Conservation (phyloP, 2,329 filamentous ascomycete species). For the Tolypocladium capitatum region DNA sequence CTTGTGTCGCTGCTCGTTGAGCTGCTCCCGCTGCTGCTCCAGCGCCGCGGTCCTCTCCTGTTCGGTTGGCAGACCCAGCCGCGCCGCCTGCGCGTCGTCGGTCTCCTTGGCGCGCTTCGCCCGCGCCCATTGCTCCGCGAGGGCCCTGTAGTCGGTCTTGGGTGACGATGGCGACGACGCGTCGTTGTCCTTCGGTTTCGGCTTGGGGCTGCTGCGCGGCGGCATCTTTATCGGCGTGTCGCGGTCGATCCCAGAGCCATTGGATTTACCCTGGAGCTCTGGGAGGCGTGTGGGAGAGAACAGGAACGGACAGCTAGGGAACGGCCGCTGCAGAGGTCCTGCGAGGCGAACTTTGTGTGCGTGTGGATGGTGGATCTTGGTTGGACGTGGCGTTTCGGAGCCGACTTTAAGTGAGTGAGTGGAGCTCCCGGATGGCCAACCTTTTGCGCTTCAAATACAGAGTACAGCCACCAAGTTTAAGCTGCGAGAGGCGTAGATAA, state of each 20-base stretch:
- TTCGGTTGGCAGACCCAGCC: constrained; percentile 16
- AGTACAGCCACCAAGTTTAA: too few species aligned
- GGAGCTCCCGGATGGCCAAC: too few species aligned
- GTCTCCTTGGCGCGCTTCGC: constrained; percentile 36
- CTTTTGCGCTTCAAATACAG: too few species aligned
- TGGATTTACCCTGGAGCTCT: constrained; percentile 9
- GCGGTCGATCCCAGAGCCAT: constrained; percentile 12
- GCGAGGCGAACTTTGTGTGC: neutral
- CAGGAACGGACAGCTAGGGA: neutral
- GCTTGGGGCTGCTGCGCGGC: constrained; percentile 10
- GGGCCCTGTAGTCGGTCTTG: constrained; percentile 35
- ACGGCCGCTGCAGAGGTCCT: neutral
- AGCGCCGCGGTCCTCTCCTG: constrained; percentile 22
- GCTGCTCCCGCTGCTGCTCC: constrained; percentile 29
- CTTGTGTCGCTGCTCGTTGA: constrained; percentile 34
- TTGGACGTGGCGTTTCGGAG: neutral
- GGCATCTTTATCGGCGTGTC: constrained; percentile 13
- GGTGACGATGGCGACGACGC: constrained; percentile 3
- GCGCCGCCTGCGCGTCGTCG: constrained; percentile 21
- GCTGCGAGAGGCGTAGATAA: too few species aligned
- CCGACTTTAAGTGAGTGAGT: neutral
- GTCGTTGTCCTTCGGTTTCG: constrained; percentile 11
- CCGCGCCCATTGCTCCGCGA: constrained; percentile 39
- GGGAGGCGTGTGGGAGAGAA: neutral
- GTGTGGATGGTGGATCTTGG: neutral